These are phyloP conservation scores for Ophiostoma novo-ulmi DNA, from an alignment of 2,329 filamentous ascomycete species.

Conservation along the genomic window DNA sequence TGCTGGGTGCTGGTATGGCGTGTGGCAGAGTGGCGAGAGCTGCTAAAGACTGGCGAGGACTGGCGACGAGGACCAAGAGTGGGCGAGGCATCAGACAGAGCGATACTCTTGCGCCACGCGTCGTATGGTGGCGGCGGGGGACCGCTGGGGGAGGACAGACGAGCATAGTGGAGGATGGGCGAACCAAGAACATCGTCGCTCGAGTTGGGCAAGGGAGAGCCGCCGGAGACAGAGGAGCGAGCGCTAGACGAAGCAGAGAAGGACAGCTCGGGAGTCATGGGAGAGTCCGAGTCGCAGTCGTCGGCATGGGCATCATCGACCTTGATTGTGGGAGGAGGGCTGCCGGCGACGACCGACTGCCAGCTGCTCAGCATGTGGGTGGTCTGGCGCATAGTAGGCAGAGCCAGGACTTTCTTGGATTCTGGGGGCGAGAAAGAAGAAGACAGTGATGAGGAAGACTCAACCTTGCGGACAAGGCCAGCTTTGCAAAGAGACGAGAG, in stretches of 20 bases:
- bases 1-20: slow-evolving; percentile 12
- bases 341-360: slow-evolving; percentile 20
- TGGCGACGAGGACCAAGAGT: neutral
- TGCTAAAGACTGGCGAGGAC: neutral
- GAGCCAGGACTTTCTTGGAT: slow-evolving; percentile 1
- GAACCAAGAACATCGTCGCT: neutral
- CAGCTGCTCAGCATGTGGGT: slow-evolving; percentile 25
- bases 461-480: slow-evolving; percentile 14
- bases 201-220: slow-evolving; percentile 15
- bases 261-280: slow-evolving; percentile 20
- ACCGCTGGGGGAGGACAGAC: slow-evolving; percentile 15
- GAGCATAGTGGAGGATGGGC: slow-evolving; percentile 11
- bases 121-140: slow-evolving; percentile 25
- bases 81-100: neutral
- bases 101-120: slow-evolving; percentile 23
- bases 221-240: slow-evolving; percentile 22
- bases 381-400: slow-evolving; percentile 28
- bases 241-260: slow-evolving; percentile 18
- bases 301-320: neutral
- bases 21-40: neutral
- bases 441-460: neutral
- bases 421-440: neutral
- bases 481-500: slow-evolving; percentile 23
- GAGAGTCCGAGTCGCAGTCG: neutral
- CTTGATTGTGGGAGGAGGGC: neutral